Evolutionary conservation across 768 basidiomycete species (phyloP), one percentile per base, ranked within the genome.

Genomic region (Myochromella boudieri): DNA sequence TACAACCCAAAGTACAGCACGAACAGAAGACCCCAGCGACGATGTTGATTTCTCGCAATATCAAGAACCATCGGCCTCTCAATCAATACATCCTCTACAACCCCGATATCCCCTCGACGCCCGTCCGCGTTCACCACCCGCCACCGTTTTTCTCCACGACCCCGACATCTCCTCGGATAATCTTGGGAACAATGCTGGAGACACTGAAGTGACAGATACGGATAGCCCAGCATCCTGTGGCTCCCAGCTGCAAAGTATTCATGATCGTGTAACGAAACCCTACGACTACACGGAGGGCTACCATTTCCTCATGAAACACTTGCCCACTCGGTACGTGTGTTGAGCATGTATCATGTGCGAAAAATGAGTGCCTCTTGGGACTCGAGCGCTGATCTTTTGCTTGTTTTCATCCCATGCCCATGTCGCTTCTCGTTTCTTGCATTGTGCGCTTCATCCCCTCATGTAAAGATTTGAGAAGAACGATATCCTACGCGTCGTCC

Each of bases 211-310:
- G 44, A 48, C 66, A 9, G 77, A 74, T 11, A 52, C 64, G 37
- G 50, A 60, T 14, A 51, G 58, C 18, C 60, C 56, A 5, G 58
- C 60, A 25, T 60, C 68, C 9, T 54, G 60, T 44, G 59, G 62
- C 24, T 72, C 71, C 3, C 67, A 72, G 52, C 59, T 79, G 49
- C 76, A 84, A 71, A 69, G 77, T 70, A 68, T 89, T 72, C 69
- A 76, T 72, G 74, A 81, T 68, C 63, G 82, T 78, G 75, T 85
- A 36, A 80, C 83, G 12, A 75, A 79, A 60, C 88, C 92, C 4
- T 95, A 93, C 61, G 93, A 95, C 63, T 97, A 97, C 60, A 95
- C 92, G 12, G 88, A 97, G 71, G 93, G 93, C 17, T 97, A 97
- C 62, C 95, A 97, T 64, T 91, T 89, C 64, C 74, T 97, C 56